phyloP scores from a whole-genome alignment of 371 early-diverging fungal genomes.

The Rhizopus sp. region DNA sequence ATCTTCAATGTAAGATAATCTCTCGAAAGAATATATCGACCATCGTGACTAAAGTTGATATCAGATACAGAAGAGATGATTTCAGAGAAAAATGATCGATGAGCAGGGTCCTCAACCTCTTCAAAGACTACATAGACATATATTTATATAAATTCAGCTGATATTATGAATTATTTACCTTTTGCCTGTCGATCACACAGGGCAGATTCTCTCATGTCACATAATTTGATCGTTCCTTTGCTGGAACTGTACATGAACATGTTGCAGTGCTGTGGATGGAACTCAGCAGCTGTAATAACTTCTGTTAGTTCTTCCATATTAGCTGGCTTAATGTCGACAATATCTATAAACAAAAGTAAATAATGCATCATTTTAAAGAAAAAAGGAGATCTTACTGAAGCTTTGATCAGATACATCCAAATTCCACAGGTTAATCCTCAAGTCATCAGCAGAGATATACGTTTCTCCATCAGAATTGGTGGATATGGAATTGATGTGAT shows the following conservation, averaged over 20 bases:
- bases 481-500: constrained; percentile 99
- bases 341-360: constrained; percentile 58
- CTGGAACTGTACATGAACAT: constrained; percentile 98
- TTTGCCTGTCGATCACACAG: constrained; percentile 94
- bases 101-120: constrained; percentile 90
- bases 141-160: not conserved
- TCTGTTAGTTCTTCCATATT: constrained; percentile 99
- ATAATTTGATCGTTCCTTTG: constrained; percentile 96
- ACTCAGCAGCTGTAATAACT: constrained; percentile 99
- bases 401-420: constrained; percentile 94
- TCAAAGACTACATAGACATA: constrained; percentile 74
- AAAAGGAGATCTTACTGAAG: constrained; percentile 73
- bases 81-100: constrained; percentile 97
- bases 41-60: constrained; percentile 93
- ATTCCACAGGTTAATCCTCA: constrained; percentile 99
- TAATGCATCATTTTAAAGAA: constrained; percentile 1
- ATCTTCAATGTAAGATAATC: constrained; percentile 96
- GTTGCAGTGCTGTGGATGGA: constrained; percentile 95
- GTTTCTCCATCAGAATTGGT: constrained; percentile 97
- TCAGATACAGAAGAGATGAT: constrained; percentile 98
- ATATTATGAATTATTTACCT: constrained; percentile 47
- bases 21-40: constrained; percentile 94
- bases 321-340: constrained; percentile 99
- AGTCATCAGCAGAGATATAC: constrained; percentile 97
- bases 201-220: constrained; percentile 96